Evolutionary conservation across 2,329 filamentous ascomycete genomes (phyloP), one percentile per base, ranked within the genome.

Genomic region (Diatrype stigma): DNA sequence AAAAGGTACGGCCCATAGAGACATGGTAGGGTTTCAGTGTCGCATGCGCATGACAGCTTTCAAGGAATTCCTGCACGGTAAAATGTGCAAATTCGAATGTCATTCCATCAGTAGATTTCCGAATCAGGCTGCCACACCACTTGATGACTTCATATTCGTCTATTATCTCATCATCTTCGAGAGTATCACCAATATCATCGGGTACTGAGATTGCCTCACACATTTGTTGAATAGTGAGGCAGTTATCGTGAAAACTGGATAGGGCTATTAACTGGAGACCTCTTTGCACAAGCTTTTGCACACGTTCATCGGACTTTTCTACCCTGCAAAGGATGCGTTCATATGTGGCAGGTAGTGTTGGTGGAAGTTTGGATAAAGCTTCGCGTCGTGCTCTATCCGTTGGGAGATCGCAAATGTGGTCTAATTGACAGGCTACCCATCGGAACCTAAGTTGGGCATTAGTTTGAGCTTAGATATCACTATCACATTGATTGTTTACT

Each of bases 31-130:
- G 26, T 10, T 30, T 30, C 26, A 30, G 26, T 30, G 26, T 30
- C 10, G 26, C 6, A 30, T 30, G 26, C 10, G 26, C 10, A 10
- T 10, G 10, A 30, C 26, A 30, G 26, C 6, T 30, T 10, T 49
- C 26, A 14, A 60, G 45, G 17, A 57, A 61, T 17, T 60, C 57
- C 7, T 38, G 48, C 12, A 61, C 58, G 1, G 59, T 54, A 21
- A 57, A 59, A 46, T 60, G 59, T 1, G 59, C 49, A 30, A 59
- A 61, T 19, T 61, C 56, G 14, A 61, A 56, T 8, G 6, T 1
- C 2, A 21, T 2, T 23, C 42, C 52, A 26, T 54, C 26, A 7
- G 52, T 49, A 2, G 56, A 54, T 22, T 59, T 59, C 22, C 56
- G 38, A 47, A 59, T 52, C 21, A 61, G 50, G 19, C 55, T 57